These are phyloP conservation scores for Taiozyma sp. DNA, from an alignment of 1,139 yeast species.

Conservation along the genomic window DNA sequence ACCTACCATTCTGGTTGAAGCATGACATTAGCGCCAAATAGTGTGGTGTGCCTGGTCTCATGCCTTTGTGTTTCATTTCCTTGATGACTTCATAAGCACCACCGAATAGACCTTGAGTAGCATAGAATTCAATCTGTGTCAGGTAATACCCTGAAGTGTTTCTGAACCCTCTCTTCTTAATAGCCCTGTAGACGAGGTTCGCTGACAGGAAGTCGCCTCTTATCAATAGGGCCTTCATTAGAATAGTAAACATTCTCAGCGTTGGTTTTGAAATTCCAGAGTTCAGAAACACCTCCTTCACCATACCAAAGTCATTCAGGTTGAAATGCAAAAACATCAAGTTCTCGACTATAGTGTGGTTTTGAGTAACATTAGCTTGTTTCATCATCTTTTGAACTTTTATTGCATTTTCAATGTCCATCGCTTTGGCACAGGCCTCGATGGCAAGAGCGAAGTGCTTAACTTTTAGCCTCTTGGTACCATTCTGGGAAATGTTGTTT, in stretches of 20 bases:
- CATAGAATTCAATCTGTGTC: constrained; percentile 11
- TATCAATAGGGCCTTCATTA: constrained; percentile 15
- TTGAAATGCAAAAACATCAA: constrained; percentile 12
- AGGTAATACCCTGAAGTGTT: constrained; percentile 2
- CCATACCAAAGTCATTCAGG: constrained; percentile 9
- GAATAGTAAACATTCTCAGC: constrained; percentile 5
- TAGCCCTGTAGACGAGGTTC: constrained; percentile 1
- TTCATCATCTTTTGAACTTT: constrained; percentile 11
- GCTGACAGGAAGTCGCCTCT: constrained; percentile 4
- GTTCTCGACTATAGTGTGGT: constrained; percentile 7
- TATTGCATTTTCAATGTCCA: constrained; percentile 5
- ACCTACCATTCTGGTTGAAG: constrained; percentile 18
- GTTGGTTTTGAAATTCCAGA: constrained; percentile 1
- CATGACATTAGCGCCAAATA: constrained; percentile 15
- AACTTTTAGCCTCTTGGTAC: constrained; percentile 45
- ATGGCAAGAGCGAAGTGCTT: constrained; percentile 63
- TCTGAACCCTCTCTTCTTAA: not conserved
- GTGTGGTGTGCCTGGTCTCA: constrained; percentile 6
- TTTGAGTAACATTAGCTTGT: constrained; percentile 8
- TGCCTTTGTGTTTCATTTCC: constrained; percentile 24
- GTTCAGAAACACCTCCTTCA: constrained; percentile 6
- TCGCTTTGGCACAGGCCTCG: constrained; percentile 48
- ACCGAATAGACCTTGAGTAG: constrained; percentile 14
- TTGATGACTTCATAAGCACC: constrained; percentile 38
- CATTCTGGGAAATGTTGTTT: constrained; percentile 55